Conservation (phyloP, 495 filamentous ascomycete species). For the Amorphotheca resinae region DNA sequence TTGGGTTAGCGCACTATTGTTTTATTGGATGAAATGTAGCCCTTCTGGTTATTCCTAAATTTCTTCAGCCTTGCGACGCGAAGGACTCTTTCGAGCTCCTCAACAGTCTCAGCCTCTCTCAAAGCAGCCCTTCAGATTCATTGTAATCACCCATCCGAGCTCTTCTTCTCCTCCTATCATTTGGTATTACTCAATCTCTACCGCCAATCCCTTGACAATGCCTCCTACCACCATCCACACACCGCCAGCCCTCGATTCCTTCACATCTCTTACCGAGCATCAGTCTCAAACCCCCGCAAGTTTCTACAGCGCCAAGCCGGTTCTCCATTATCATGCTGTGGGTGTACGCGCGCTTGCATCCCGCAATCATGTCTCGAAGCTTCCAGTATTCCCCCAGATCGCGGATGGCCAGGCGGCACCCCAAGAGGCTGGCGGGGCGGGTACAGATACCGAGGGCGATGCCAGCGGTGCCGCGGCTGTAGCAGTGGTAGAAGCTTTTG, state of each 20-base stretch:
- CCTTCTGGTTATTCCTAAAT: too few species aligned
- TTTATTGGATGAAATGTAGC: too few species aligned
- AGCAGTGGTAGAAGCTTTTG: constrained; percentile 56
- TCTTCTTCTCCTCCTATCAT: background rate
- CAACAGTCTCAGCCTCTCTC: background rate
- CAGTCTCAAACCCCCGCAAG: constrained; percentile 73
- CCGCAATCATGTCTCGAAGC: constrained; percentile 29
- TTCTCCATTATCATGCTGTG: constrained; percentile 63
- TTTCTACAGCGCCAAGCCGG: constrained; percentile 66
- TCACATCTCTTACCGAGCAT: constrained; percentile 63
- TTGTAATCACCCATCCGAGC: background rate
- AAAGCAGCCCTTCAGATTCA: background rate
- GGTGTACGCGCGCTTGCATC: constrained; percentile 46
- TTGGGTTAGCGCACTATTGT: too few species aligned
- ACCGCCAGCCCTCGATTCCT: constrained; percentile 40
- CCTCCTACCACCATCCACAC: constrained; percentile 29
- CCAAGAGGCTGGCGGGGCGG: background rate
- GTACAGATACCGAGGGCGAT: constrained; percentile 21
- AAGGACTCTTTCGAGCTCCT: background rate
- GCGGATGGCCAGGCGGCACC: constrained; percentile 9
- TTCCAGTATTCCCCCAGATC: constrained; percentile 37
- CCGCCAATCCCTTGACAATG: constrained; percentile 15
- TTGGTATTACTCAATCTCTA: background rate
- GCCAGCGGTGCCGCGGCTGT: constrained; percentile 18
- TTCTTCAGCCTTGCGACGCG: constrained; percentile 1